phyloP scores from a whole-genome alignment of 2,329 filamentous ascomycete species.

The Aureobasidium pullulans region DNA sequence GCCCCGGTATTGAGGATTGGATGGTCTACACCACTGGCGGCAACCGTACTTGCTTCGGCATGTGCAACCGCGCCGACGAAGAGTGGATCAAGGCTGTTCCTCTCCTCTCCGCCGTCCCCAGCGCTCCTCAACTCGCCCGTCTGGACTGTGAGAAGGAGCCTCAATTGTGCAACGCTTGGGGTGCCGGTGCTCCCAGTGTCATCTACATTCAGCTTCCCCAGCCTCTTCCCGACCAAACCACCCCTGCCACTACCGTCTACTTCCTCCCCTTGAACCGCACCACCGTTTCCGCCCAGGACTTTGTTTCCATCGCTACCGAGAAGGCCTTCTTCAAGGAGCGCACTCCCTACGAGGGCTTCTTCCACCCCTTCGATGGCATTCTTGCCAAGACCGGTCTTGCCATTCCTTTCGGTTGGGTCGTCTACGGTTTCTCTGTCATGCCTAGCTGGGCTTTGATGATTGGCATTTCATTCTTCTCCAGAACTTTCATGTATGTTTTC shows the following conservation, averaged over 20 bases:
- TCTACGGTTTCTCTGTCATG: slow-evolving; percentile 55
- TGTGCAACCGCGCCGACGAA: slow-evolving; percentile 56
- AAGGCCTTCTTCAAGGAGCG: slow-evolving; percentile 45
- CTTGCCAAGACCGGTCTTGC: slow-evolving; percentile 56
- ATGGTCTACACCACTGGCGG: slow-evolving; percentile 66
- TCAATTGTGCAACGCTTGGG: slow-evolving; percentile 69
- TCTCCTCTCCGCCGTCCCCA: slow-evolving; percentile 53
- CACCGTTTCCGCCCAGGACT: slow-evolving; percentile 56
- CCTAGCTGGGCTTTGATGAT: slow-evolving; percentile 74
- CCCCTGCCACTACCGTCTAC: slow-evolving; percentile 57
- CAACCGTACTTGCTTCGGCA: slow-evolving; percentile 71
- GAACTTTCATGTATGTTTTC: slow-evolving; percentile 63
- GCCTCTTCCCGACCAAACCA: slow-evolving; percentile 55
- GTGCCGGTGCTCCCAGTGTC: slow-evolving; percentile 55
- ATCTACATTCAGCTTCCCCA: slow-evolving; percentile 58
- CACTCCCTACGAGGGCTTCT: slow-evolving; percentile 54
- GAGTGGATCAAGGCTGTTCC: slow-evolving; percentile 45
- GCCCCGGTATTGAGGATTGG: slow-evolving; percentile 62
- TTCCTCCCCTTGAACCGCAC: slow-evolving; percentile 63
- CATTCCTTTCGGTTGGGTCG: slow-evolving; percentile 58
- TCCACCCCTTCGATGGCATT: slow-evolving; percentile 68
- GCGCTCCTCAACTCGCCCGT: slow-evolving; percentile 59
- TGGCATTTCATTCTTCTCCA: slow-evolving; percentile 62
- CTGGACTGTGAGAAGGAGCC: slow-evolving; percentile 69
- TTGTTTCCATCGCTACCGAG: slow-evolving; percentile 55